phyloP scores from a whole-genome alignment of 352 stramenopile genomes.

The Lagenidium giganteum region DNA sequence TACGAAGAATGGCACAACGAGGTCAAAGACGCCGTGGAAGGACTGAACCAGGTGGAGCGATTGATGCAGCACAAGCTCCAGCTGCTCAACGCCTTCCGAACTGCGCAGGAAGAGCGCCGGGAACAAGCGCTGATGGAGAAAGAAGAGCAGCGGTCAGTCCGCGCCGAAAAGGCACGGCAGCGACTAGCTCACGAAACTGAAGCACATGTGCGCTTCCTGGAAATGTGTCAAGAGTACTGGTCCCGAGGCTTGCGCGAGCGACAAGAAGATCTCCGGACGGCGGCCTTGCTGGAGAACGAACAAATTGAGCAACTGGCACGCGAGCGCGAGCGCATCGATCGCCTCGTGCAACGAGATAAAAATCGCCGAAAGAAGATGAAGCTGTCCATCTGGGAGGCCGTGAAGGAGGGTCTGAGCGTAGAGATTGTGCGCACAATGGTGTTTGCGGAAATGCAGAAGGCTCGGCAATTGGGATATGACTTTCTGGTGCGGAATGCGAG shows the following conservation, averaged over 20 bases:
- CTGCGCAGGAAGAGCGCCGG: conserved; percentile 16
- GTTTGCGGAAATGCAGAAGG: conserved; percentile 57
- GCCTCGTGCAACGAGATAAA: conserved; percentile 5
- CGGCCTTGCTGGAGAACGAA: too few species aligned
- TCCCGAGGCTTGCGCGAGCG: neutral
- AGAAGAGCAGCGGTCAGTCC: conserved; percentile 30
- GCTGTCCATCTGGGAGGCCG: conserved; percentile 66
- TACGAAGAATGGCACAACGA: conserved; percentile 52
- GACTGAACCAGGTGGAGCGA: conserved; percentile 27
- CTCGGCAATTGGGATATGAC: conserved; percentile 45
- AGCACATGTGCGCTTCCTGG: neutral
- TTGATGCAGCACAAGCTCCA: conserved; percentile 27
- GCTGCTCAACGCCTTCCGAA: conserved; percentile 27
- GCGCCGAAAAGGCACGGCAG: too few species aligned
- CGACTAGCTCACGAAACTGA: neutral
- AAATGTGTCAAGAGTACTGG: neutral
- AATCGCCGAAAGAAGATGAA: conserved; percentile 23
- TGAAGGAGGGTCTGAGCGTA: conserved; percentile 39
- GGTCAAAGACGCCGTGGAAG: conserved; percentile 20
- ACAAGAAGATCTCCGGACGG: neutral
- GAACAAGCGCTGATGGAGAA: conserved; percentile 28
- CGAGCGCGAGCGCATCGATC: conserved; percentile 1
- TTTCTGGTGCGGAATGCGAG: conserved; percentile 42
- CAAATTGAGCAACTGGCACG: conserved; percentile 7
- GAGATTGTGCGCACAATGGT: conserved; percentile 48